Percentiles rank a stretch among this genome's conserved stretches.
Evolutionary conservation across 2,329 filamentous ascomycete species (phyloP).

Genomic region (Alternaria tenuissima): DNA sequence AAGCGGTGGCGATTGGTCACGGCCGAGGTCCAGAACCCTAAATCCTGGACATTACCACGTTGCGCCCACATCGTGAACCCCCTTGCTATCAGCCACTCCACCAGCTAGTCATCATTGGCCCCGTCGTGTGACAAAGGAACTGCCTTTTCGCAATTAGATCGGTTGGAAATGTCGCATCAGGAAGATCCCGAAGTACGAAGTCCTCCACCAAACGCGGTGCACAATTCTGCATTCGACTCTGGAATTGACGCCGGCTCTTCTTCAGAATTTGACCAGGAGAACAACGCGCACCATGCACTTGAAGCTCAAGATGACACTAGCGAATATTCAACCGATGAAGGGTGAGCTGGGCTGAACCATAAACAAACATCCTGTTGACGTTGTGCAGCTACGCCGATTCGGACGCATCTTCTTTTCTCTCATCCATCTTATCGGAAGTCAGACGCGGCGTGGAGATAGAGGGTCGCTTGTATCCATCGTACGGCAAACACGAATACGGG

Average conservation of each 20-base stretch:
- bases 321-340: conserved; percentile 31
- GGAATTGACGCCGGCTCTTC: conserved; percentile 25
- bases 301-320: conserved; percentile 28
- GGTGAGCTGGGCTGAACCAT: conserved; percentile 18
- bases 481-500: conserved; percentile 33
- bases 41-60: conserved; percentile 1
- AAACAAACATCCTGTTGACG: neutral
- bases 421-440: conserved; percentile 32
- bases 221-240: conserved; percentile 16
- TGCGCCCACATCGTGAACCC: neutral
- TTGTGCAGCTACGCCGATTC: conserved; percentile 28
- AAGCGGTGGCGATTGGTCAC: neutral
- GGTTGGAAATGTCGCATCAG: neutral
- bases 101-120: neutral
- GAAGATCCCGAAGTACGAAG: conserved; percentile 1
- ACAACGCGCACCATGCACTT: conserved; percentile 25
- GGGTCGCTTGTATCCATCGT: conserved; percentile 29
- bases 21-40: neutral
- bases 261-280: conserved; percentile 31
- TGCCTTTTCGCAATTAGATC: neutral
- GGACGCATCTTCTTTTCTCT: conserved; percentile 32
- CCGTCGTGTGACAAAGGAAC: neutral
- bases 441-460: conserved; percentile 31
- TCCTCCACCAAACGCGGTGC: neutral
- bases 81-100: conserved; percentile 2